These are phyloP conservation scores for Pichia membranifaciens DNA, from an alignment of 805 yeast species.

Conservation along the genomic window DNA sequence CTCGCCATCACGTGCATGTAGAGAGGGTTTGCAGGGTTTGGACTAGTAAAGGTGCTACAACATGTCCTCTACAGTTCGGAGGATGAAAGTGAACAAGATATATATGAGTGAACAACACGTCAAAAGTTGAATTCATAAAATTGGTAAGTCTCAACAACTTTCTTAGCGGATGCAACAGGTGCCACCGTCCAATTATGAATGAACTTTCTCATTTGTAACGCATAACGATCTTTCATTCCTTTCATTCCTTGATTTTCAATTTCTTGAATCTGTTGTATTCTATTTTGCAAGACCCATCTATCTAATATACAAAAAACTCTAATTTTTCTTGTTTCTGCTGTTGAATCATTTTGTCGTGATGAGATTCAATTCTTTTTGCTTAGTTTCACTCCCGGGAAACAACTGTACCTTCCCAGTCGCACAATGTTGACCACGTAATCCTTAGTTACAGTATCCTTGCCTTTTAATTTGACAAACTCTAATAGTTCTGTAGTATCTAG, in stretches of 20 bases:
- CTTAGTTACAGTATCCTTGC: not conserved
- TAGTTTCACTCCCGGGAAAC: slow-evolving; percentile 38
- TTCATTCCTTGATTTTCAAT: no score
- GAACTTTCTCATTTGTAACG: no score
- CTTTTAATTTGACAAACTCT: not conserved
- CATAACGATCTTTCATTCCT: no score
- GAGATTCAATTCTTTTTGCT: not conserved
- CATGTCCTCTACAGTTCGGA: no score
- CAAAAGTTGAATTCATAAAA: slow-evolving; percentile 7
- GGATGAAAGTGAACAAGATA: no score
- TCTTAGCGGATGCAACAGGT: slow-evolving; percentile 50
- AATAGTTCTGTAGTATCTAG: slow-evolving; percentile 4
- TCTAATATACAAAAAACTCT: no score
- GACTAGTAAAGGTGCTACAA: no score
- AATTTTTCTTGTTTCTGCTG: not conserved
- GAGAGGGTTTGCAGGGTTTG: not conserved
- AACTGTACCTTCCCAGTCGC: slow-evolving; percentile 37
- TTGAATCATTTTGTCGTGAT: not conserved
- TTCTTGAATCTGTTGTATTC: no score
- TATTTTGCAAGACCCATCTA: no score
- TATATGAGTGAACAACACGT: no score
- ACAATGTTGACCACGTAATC: slow-evolving; percentile 23
- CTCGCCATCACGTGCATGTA: not conserved
- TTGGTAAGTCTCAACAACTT: slow-evolving; percentile 48
- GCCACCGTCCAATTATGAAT: slow-evolving; percentile 44